Percentiles rank a stretch among this genome's conserved stretches.
Conservation (phyloP, 768 basidiomycete species). For the Serendipita sp. region DNA sequence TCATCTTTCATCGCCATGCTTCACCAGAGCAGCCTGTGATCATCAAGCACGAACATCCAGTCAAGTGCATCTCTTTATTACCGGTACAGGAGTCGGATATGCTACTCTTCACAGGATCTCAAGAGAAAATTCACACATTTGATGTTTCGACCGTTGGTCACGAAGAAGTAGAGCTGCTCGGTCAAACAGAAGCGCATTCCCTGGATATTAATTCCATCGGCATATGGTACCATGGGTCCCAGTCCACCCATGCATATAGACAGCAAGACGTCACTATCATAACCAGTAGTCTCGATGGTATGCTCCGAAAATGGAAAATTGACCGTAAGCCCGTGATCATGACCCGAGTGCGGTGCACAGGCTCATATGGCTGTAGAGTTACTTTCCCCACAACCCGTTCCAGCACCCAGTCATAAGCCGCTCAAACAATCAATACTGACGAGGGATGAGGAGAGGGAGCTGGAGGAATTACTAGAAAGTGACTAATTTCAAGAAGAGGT, state of each 20-base stretch:
- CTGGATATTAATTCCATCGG: slow-evolving; percentile 69
- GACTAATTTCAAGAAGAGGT: background rate
- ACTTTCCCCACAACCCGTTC: background rate
- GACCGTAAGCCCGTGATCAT: background rate
- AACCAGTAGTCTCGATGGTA: slow-evolving; percentile 71
- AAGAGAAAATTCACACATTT: slow-evolving; percentile 67
- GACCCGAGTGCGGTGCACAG: background rate
- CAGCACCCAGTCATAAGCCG: background rate
- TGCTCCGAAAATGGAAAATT: slow-evolving; percentile 70
- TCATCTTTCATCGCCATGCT: slow-evolving; percentile 40
- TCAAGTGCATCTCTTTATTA: slow-evolving; percentile 59
- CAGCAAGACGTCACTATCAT: slow-evolving; percentile 64
- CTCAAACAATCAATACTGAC: background rate
- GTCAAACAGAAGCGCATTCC: slow-evolving; percentile 72
- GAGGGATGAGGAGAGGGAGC: background rate
- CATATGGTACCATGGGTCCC: slow-evolving; percentile 45
- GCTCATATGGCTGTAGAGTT: background rate
- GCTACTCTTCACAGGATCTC: slow-evolving; percentile 66
- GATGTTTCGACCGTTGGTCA: slow-evolving; percentile 49
- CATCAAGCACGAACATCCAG: slow-evolving; percentile 40
- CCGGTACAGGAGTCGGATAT: slow-evolving; percentile 44
- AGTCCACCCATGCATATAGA: slow-evolving; percentile 28
- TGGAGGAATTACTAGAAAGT: background rate
- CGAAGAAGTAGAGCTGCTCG: slow-evolving; percentile 49
- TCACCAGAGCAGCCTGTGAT: slow-evolving; percentile 15